Base-by-base conservation (phyloP, 495 filamentous ascomycete species). In the Durotheca rogersii region DNA sequence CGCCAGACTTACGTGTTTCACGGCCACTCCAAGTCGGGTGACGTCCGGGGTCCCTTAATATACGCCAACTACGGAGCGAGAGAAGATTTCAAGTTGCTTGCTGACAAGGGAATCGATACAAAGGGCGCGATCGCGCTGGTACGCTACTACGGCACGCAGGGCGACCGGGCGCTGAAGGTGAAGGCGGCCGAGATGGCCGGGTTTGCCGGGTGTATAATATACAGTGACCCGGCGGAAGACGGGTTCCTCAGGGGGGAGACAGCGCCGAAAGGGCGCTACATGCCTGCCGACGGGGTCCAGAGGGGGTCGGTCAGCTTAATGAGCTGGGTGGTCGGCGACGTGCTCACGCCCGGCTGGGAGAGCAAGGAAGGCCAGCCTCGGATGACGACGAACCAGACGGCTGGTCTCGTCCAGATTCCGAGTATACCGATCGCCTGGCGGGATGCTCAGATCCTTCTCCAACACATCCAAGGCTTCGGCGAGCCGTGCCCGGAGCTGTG, bases 21-120 rank as follows among this genome's bases (percentile, higher is more conserved):
- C 65, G 92, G 88, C 0, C 86, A 93, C 63, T 95, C 90, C 9
- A 87, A 84, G 59, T 80, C 88, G 6, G 93, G 92, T 16, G 88
- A 90, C 60, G 90, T 92, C 17, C 86, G 79, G n/a, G 93, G 94
- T 0, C 91, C 86, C n/a, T 67, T 99, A 41, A 80, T 99, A 1
- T 99, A 95, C 62, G 94, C 87, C 16, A 96, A 96, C 62, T 94
- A 90, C 58, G 93, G 94, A 10, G 85, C 87, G 41, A 79, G 79
- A 34, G 82, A 88, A 39, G 93, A 99, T 62, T 97, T 92, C 62
- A 70, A 85, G 61, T 65, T 64, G 39, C 70, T 99, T 18, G 68
- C 79, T 41, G 80, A 90, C 34, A 74, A 75, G 40, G 90, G 87
- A 0, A 73, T 97, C 47, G 75, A 85, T 9, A 70, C 90, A 1